A percentile compares a stretch with the other conserved stretches of the same genome.
phyloP scores from a whole-genome alignment of 169 alveolate species.

The Eimeria falciformis region DNA sequence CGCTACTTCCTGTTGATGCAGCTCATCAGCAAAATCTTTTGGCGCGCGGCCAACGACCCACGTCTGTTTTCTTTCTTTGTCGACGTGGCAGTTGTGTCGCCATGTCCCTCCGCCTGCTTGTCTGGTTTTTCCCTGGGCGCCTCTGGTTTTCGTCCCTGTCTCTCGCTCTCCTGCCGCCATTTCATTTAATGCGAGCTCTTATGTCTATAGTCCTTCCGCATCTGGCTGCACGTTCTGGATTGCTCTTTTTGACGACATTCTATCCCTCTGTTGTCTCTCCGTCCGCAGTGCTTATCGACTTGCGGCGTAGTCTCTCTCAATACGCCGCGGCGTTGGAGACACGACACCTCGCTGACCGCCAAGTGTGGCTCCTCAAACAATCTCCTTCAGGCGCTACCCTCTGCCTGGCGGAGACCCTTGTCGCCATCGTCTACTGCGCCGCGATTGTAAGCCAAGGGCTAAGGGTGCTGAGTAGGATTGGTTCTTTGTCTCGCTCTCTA shows the following conservation, averaged over 20 bases:
- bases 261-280: neutral
- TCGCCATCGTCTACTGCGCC: slow-evolving; percentile 83
- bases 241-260: slow-evolving; percentile 14
- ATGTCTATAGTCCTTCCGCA: neutral
- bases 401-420: slow-evolving; percentile 84
- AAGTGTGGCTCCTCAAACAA: slow-evolving; percentile 93
- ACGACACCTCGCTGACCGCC: slow-evolving; percentile 89
- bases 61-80: neutral
- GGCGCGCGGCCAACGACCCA: slow-evolving; percentile 46
- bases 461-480: too few relatives aligned
- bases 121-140: neutral
- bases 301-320: slow-evolving; percentile 85
- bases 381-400: slow-evolving; percentile 91
- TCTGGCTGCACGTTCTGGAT: too few relatives aligned
- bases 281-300: slow-evolving; percentile 81
- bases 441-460: slow-evolving; percentile 78
- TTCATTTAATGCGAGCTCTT: neutral
- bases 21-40: slow-evolving; percentile 60
- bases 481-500: neutral
- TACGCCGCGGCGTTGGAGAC: slow-evolving; percentile 86
- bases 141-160: neutral
- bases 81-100: neutral
- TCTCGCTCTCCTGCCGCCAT: neutral
- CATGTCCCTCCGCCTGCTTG: neutral
- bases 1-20: slow-evolving; percentile 87